phyloP scores from a whole-genome alignment of 129 eudicot genomes.

The Saposhnikovia divaricata region DNA sequence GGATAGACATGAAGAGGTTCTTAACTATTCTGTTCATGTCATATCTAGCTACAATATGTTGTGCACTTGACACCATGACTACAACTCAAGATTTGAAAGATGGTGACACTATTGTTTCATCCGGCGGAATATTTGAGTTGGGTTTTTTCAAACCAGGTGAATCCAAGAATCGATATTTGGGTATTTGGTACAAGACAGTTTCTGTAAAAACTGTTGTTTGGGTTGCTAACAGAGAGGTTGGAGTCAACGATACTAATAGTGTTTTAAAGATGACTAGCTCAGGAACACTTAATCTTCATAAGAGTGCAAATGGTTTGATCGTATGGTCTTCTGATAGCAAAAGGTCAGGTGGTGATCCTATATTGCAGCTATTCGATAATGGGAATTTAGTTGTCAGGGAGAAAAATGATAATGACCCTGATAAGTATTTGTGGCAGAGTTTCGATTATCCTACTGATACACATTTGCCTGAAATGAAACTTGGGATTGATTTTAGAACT shows the following conservation, averaged over 20 bases:
- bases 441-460: constrained; percentile 49
- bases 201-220: constrained; percentile 27
- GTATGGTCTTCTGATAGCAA: constrained; percentile 27
- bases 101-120: constrained; percentile 37
- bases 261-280: constrained; percentile 14
- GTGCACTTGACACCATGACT: constrained; percentile 22
- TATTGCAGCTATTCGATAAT: constrained; percentile 27
- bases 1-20: not conserved
- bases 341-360: not conserved
- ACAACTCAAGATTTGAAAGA: constrained; percentile 23
- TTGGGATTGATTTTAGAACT: constrained; percentile 25
- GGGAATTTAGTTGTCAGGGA: constrained; percentile 44
- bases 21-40: not conserved
- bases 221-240: constrained; percentile 38
- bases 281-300: constrained; percentile 24
- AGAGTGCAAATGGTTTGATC: not conserved
- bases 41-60: no score
- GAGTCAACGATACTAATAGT: constrained; percentile 14
- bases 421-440: constrained; percentile 41
- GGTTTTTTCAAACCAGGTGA: constrained; percentile 35
- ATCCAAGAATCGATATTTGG: constrained; percentile 17
- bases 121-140: constrained; percentile 39
- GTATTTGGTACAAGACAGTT: constrained; percentile 36
- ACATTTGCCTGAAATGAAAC: constrained; percentile 33
- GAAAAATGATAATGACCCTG: constrained; percentile 10